Conservation (phyloP, 169 alveolate species). For the Cryptosporidium bovis region DNA sequence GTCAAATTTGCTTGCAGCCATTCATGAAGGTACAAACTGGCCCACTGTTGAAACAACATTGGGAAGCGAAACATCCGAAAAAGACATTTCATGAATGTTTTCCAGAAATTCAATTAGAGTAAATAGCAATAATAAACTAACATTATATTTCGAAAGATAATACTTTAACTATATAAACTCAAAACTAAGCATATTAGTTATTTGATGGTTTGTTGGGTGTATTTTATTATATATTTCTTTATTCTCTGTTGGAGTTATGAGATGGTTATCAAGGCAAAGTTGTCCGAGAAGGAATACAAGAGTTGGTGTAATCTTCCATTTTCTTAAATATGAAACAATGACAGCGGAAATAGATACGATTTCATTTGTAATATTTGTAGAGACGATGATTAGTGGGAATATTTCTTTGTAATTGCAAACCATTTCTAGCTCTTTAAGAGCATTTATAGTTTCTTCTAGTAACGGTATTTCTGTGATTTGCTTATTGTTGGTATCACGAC, state of each 20-base stretch:
- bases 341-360: conserved; percentile 22
- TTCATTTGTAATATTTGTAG: conserved; percentile 12
- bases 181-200: conserved; percentile 35
- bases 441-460: conserved; percentile 18
- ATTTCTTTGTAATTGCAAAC: conserved; percentile 1
- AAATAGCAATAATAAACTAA: conserved; percentile 53
- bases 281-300: conserved; percentile 43
- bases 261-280: conserved; percentile 37
- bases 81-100: conserved; percentile 53
- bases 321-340: conserved; percentile 44
- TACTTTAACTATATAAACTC: not conserved
- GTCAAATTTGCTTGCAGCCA: conserved; percentile 65
- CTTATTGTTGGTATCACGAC: not conserved
- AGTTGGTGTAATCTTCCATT: conserved; percentile 52
- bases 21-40: conserved; percentile 74
- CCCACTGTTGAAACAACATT: conserved; percentile 59
- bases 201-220: conserved; percentile 55
- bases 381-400: conserved; percentile 42
- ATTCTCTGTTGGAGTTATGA: conserved; percentile 28
- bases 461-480: not conserved
- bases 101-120: conserved; percentile 18
- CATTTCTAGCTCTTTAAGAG: conserved; percentile 29
- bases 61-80: conserved; percentile 75
- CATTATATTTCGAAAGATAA: not conserved
- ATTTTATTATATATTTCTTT: conserved; percentile 11